Evolutionary conservation across 1,284 basidiomycete genomes (phyloP), one percentile per base, ranked within the genome.

Genomic region (Ceratobasidium theobromae): DNA sequence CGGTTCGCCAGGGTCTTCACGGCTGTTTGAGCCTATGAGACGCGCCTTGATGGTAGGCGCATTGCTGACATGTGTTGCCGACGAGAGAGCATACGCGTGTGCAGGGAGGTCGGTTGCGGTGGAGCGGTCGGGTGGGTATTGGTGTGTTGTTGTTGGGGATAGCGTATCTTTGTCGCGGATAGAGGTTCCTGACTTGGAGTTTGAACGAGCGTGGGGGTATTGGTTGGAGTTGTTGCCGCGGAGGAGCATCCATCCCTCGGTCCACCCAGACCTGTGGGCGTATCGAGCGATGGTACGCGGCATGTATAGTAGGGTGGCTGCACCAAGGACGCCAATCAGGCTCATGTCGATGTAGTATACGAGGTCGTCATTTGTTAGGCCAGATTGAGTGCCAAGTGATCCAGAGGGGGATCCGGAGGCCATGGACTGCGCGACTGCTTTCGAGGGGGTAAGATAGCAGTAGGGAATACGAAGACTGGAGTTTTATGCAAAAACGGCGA

Each of bases 261-360:
- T 33, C 18, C 48, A n/a, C 4, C 25, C n/a, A 11, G 60, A 64
- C 12, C n/a, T 21, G n/a, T 53, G 60, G 23, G n/a, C 6, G 11
- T 53, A 64, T 9, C 49, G 60, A 18, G 49, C 28, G 27, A 64
- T 45, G 16, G 49, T 64, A 14, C 49, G 49, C 3, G 60, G 60
- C 1, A 64, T 48, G 12, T 52, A 52, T 3, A 45, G 14, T 1
- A 64, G 49, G 2, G 49, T 64, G n/a, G 38, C 25, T 6, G 23
- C 35, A 1, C 48, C 49, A 18, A 64, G 18, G 49, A 64, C 27
- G n/a, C 48, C 48, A 21, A 64, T 27, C n/a, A 64, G 23, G n/a
- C 12, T 18, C 60, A 64, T 53, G 27, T 64, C 48, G 18, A 43
- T 43, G 18, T 53, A 52, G 30, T 12, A 43, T 16, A 52, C 11